These are phyloP conservation scores for Pythium rhizo-oryzae DNA, from an alignment of 352 stramenopile genomes.

Conservation along the genomic window DNA sequence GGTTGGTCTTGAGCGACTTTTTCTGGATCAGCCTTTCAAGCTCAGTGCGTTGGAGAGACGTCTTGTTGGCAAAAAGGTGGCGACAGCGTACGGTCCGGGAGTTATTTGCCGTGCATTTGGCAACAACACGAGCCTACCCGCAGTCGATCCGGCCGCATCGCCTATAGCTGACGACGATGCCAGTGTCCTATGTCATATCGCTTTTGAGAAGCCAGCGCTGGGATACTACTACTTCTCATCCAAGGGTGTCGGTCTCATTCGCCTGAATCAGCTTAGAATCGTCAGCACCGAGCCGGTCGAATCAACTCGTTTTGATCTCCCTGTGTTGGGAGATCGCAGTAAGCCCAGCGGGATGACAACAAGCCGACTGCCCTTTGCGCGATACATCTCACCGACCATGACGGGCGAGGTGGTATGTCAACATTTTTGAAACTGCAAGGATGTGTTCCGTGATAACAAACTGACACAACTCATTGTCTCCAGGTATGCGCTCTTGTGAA, in stretches of 20 bases:
- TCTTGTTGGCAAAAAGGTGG: conserved; percentile 37
- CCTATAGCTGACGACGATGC: conserved; percentile 26
- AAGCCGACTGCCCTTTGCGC: conserved; percentile 33
- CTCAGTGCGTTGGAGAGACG: conserved; percentile 25
- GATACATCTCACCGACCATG: conserved; percentile 43
- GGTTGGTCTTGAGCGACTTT: conserved; percentile 84
- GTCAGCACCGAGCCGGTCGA: conserved; percentile 1
- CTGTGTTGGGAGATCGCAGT: conserved; percentile 13
- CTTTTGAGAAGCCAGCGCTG: conserved; percentile 58
- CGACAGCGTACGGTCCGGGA: conserved; percentile 46
- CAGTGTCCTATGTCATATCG: conserved; percentile 54
- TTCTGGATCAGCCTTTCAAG: conserved; percentile 44
- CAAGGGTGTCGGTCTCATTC: conserved; percentile 56
- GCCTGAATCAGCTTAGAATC: conserved; percentile 31
- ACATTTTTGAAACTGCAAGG: conserved; percentile 3
- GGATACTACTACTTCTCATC: conserved; percentile 81
- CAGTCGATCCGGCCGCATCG: neutral
- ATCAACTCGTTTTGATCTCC: conserved; percentile 23
- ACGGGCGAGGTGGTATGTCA: conserved; percentile 35
- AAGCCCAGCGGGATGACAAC: neutral
- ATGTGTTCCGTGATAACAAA: neutral
- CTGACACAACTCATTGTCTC: conserved; percentile 40
- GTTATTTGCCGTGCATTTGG: conserved; percentile 45
- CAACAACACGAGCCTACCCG: neutral
- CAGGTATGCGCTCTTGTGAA: conserved; percentile 82